Evolutionary conservation across 2,329 filamentous ascomycete genomes (phyloP), one percentile per base, ranked within the genome.

Genomic region (Colletotrichum scovillei): DNA sequence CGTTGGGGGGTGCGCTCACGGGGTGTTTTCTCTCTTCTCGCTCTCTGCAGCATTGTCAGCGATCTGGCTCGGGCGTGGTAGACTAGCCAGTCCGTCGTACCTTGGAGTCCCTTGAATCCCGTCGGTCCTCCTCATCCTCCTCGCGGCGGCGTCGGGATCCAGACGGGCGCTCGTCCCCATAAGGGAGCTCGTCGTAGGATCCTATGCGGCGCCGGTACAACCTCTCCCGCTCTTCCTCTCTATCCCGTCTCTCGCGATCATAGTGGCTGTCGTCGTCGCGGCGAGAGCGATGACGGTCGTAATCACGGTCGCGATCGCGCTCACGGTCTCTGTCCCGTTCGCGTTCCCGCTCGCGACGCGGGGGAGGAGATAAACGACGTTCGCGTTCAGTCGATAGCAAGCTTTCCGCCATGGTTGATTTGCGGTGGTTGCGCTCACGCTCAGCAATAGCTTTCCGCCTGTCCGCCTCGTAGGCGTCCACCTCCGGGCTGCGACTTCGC

Each of bases 401-500:
- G 76, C 86, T 90, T 78, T 92, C 90, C 76, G 92, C 93, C 84
- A 91, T 91, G 80, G 89, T 91, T 57, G 91, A 88, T 84, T 97
- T 97, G 82, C 94, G 92, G 84, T 98, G 97, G 78, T 97, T 95
- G 76, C 95, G 93, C 84, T 98, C 97, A 60, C 97, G 93, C 80
- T 98, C 95, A 71, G 95, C 95, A 80, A 97, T 95, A 56, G 96
- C 96, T 82, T 96, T 97, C 79, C 95, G 93, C 76, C 97, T 92
- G 81, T 99, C 97, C 73, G 95, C 97, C 83, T 98, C 97, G 82
- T 99, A 99, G 24, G 94, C 91, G 84, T 99, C 95, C 72, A 91
- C 90, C 82, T 98, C 97, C n/a, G 95, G 95, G 78, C 93, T 95
- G 78, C 95, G 94, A 80, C 94, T 97, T 78, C 91, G 90, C 78